phyloP scores from a whole-genome alignment of 345 rosid genomes.

The Eucalyptus pauciflora region DNA sequence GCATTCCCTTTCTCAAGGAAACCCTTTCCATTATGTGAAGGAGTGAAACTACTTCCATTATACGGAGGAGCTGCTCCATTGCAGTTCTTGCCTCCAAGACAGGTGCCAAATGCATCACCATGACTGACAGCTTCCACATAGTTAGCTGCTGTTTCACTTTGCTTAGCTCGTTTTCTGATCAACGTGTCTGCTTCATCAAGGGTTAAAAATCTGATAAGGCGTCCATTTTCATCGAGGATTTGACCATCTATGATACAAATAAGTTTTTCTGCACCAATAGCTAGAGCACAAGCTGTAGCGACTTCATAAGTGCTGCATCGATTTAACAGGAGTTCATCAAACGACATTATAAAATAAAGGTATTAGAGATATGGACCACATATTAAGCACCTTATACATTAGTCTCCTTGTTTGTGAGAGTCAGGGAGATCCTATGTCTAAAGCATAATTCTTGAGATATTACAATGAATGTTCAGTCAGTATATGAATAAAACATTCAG shows the following conservation, averaged over 20 bases:
- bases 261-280: constrained; percentile 94
- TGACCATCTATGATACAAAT: constrained; percentile 88
- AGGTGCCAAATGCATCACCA: constrained; percentile 19
- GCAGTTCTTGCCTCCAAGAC: constrained; percentile 23
- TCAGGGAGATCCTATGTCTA: not conserved
- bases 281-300: constrained; percentile 96
- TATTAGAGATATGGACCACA: not conserved
- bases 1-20: constrained; percentile 21
- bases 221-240: constrained; percentile 74
- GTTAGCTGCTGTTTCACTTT: constrained; percentile 86
- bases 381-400: not conserved
- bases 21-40: constrained; percentile 27
- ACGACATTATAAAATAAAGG: not conserved
- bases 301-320: constrained; percentile 88
- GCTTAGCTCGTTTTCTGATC: constrained; percentile 71
- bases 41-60: constrained; percentile 4
- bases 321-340: not conserved
- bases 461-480: not conserved
- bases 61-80: constrained; percentile 18
- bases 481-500: not conserved
- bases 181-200: constrained; percentile 86
- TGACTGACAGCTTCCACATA: constrained; percentile 79
- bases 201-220: constrained; percentile 74
- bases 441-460: not conserved
- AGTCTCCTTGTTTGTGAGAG: not conserved